Evolutionary conservation across 441 rosid genomes (phyloP), one percentile per base, ranked within the genome.

Genomic region (Populus trichocarpa): DNA sequence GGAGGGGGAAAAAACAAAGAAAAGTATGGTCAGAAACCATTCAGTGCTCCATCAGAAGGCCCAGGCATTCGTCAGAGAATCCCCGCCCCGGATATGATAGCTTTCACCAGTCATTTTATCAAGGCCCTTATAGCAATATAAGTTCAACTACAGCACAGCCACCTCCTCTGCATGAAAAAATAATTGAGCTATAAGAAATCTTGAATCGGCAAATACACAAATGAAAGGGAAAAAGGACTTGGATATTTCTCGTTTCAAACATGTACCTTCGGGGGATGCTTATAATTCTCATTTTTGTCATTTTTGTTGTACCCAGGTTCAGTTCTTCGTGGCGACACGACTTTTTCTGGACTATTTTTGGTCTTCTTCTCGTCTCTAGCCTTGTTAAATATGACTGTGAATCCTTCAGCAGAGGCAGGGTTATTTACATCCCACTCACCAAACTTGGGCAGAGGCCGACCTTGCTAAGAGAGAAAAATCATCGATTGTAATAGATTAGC

Each of bases 341-440:
- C 32, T 50, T 69, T 70, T 5, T n/a, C 70, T 23, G 4, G 70
- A 8, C 61, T 36, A 16, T 65, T 75, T 7, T 71, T 82, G 69
- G 84, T 87, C 80, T 89, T 89, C 87, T 82, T 90, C 80, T 86
- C 89, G 66, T 90, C 87, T 61, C 91, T 85, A n/a, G 92, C 96
- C 85, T 89, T 89, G 84, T 87, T 87, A 75, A 91, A 91, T 64
- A 90, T 90, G 46, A 90, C 89, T 0, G 92, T 87, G 76, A 84
- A 89, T 46, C 91, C 96, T 69, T 89, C 92, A 0, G 96, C 92
- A 2, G 93, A 87, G 30, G 96, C 91, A 0, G 91, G 91, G 78
- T 91, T 85, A 61, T 81, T 89, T 59, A 85, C 92, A 79, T 91
- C 92, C 93, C 96, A 91, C 74, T 88, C 96, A 6, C 96, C 96